Evolutionary conservation across 352 stramenopile species (phyloP).

Genomic region (Pythium guiyangense): DNA sequence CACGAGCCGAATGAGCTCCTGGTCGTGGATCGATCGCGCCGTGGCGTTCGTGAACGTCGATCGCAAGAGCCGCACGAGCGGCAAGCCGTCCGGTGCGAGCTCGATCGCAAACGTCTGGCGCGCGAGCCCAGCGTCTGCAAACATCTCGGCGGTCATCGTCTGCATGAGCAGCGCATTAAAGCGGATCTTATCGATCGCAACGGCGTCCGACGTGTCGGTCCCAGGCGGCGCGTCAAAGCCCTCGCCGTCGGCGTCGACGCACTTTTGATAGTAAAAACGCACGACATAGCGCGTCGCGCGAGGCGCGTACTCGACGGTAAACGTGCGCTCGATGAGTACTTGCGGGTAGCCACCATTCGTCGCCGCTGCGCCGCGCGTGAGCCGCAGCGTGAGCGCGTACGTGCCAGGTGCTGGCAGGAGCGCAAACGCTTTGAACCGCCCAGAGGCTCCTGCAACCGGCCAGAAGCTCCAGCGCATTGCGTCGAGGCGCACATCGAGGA

Average conservation of each 20-base stretch:
- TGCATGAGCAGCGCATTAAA: constrained; percentile 60
- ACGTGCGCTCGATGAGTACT: constrained; percentile 15
- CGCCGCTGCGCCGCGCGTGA: background rate
- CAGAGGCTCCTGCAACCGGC: constrained; percentile 33
- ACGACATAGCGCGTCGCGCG: constrained; percentile 31
- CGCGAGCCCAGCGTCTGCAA: constrained; percentile 32
- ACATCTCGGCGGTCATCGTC: constrained; percentile 45
- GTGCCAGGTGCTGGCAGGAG: constrained; percentile 42
- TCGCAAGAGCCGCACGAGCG: constrained; percentile 40
- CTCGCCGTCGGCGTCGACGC: constrained; percentile 25
- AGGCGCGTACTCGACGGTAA: constrained; percentile 33
- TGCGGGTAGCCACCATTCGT: background rate
- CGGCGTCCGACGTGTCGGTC: constrained; percentile 48
- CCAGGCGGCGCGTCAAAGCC: constrained; percentile 53
- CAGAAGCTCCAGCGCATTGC: constrained; percentile 24
- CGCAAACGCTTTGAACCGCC: constrained; percentile 60
- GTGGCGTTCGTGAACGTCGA: constrained; percentile 53
- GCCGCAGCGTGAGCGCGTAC: constrained; percentile 26
- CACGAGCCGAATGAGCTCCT: constrained; percentile 54
- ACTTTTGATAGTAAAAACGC: constrained; percentile 70
- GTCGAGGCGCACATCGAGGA: constrained; percentile 40
- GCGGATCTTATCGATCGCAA: constrained; percentile 41
- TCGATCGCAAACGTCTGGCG: constrained; percentile 53
- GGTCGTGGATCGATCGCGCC: constrained; percentile 42
- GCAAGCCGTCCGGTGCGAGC: constrained; percentile 38